Base-by-base conservation (phyloP, 2,329 filamentous ascomycete species). In the Curvularia hawaiiensis region DNA sequence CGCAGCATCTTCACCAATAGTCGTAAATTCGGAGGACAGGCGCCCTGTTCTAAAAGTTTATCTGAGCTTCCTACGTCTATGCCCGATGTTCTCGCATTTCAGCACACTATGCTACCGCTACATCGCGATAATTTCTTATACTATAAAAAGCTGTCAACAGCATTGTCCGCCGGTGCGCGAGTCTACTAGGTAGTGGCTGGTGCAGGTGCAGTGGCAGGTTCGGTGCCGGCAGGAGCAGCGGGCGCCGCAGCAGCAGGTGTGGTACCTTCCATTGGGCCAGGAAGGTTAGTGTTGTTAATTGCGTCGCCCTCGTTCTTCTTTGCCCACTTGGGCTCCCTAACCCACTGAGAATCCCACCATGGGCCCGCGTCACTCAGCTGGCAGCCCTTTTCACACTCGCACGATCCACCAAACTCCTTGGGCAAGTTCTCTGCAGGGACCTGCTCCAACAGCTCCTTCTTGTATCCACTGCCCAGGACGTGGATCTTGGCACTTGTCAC, bases 401-500 rank as follows among this genome's bases (percentile, higher is more conserved):
- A 99, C 40, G 78, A 83, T 60, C 95, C 95, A 63, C 95, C 95
- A 69, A 97, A 94, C 59, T 86, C 82, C 78, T 88, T 88, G 61
- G 95, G 95, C 60, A 99, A 83, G 80, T 96, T 97, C 84, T 97
- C 93, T 52, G 87, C 84, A 1, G 92, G 90, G 3, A 99, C 85
- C 80, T 99, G 95, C 56, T 81, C 84, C 60, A 97, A 82, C 55
- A 99, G 83, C 77, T 97, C 91, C 72, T 85, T 87, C 83, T 96
- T 85, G 82, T 97, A 98, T 59, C 85, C 82, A 64, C 82, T 80
- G 64, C 93, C 92, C 39, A 98, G 84, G 56, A 99, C 88, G 79
- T 96, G 88, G 75, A 99, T 99, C 87, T 99, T 99, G 75, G 89
- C 84, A 60, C 96, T 93, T 47, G 95, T 99, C 72, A 99, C 92